Evolutionary conservation across 495 filamentous ascomycete genomes (phyloP), one percentile per base, ranked within the genome.

Genomic region (Penicillium ochrochloron): DNA sequence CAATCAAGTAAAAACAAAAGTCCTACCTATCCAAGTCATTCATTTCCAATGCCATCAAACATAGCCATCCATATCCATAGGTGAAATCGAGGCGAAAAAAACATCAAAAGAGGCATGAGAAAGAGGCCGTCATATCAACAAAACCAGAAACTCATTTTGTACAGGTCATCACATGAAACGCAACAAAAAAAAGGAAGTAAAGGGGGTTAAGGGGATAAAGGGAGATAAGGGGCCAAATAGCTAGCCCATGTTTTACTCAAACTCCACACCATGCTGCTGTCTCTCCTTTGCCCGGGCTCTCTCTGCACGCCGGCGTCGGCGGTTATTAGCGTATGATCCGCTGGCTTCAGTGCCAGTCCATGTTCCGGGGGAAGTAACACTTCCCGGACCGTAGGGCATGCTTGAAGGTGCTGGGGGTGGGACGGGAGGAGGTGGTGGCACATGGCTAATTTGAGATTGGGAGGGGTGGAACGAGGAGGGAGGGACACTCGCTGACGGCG

Each of bases 281-380:
- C 76, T 75, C 29, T 82, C 80, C 62, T 81, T 79, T 10, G 80
- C 75, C 29, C 82, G 74, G 44, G 82, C 82, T 69, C 83, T 71
- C 64, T 85, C 81, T 15, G 82, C 83, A 39, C 83, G 76, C 73
- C 83, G 76, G 53, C 83, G 79, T 61, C 78, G 70, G 42, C 81
- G 77, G 66, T 86, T 86, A 64, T 76, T 86, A 21, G 76, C 84
- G 68, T 82, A 85, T 61, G 83, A 82, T 25, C 78, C 84, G 63
- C 81, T 85, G 31, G 77, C 79, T 60, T 85, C 83, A 0, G 82
- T 84, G 5, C 78, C 80, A 12, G 81, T 83, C 66, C 73, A 82
- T 64, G 82, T 80, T 17, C 78, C 69, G 56, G 83, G 75, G 6
- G 82, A 80, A 23, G 76, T 79, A 54, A 85, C 72, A 62, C 83